Evolutionary conservation across 2,329 filamentous ascomycete genomes (phyloP).

Genomic region (Cucurbitaria berberidis): DNA sequence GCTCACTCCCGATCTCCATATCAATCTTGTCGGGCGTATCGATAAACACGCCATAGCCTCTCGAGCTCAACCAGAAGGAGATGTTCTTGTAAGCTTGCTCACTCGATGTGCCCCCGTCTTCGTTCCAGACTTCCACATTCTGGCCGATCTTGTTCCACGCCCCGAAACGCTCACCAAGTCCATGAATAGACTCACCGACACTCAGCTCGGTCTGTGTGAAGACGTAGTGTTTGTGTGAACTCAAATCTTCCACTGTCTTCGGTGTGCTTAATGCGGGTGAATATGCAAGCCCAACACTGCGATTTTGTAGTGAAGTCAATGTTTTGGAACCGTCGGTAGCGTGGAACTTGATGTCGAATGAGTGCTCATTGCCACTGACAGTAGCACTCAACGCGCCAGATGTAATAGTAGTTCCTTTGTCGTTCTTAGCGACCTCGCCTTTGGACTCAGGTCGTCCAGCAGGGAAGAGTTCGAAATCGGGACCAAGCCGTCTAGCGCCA

Average conservation of each 20-base stretch:
- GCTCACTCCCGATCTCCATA: constrained; percentile 75
- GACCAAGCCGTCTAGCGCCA: constrained; percentile 59
- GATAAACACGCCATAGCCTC: constrained; percentile 79
- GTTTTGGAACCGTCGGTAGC: constrained; percentile 56
- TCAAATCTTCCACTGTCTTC: constrained; percentile 61
- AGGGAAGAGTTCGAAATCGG: constrained; percentile 65
- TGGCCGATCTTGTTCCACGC: constrained; percentile 79
- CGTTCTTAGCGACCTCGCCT: constrained; percentile 49
- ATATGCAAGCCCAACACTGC: constrained; percentile 65
- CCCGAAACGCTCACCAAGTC: constrained; percentile 77
- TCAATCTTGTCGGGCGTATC: constrained; percentile 73
- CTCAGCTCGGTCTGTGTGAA: constrained; percentile 55
- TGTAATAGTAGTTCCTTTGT: constrained; percentile 56
- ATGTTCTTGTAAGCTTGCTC: constrained; percentile 77
- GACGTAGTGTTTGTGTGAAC: constrained; percentile 51
- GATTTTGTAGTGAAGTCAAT: constrained; percentile 61
- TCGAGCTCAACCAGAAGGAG: constrained; percentile 71
- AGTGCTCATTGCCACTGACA: constrained; percentile 56
- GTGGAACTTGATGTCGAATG: constrained; percentile 64
- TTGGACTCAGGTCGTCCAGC: constrained; percentile 53
- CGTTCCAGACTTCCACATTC: constrained; percentile 68
- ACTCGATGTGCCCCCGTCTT: constrained; percentile 68
- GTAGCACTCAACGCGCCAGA: constrained; percentile 62
- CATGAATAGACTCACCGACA: constrained; percentile 71
- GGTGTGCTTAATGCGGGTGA: constrained; percentile 60